Conservation (phyloP, 768 basidiomycete genomes). For the Termitomyces sp. region DNA sequence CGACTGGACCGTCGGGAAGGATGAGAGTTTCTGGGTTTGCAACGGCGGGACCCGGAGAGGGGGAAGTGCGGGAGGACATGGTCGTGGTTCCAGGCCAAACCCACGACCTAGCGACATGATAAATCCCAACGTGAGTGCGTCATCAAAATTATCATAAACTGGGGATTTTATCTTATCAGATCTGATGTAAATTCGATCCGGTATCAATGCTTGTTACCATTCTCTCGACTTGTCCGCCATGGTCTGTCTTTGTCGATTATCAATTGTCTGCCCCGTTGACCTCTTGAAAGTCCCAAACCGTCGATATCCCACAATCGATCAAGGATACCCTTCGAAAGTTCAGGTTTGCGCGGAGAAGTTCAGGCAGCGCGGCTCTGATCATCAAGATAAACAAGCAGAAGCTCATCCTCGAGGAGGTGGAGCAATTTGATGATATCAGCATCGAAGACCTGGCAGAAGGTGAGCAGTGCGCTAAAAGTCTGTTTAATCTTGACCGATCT, state of each 20-base stretch:
- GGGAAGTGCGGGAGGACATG: slow-evolving; percentile 6
- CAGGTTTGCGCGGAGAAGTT: slow-evolving; percentile 62
- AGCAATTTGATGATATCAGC: slow-evolving; percentile 68
- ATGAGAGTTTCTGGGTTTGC: slow-evolving; percentile 30
- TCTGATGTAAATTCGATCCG: slow-evolving; percentile 14
- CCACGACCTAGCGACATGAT: background rate
- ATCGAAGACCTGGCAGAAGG: slow-evolving; percentile 89
- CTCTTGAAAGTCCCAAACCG: slow-evolving; percentile 54
- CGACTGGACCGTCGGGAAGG: slow-evolving; percentile 38
- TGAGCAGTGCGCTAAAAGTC: slow-evolving; percentile 20
- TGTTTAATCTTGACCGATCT: background rate
- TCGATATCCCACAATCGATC: slow-evolving; percentile 79
- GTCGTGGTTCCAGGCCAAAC: slow-evolving; percentile 2
- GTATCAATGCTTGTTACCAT: background rate
- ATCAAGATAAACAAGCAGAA: slow-evolving; percentile 88
- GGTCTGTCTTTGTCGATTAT: slow-evolving; percentile 22
- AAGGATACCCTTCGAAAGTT: slow-evolving; percentile 82
- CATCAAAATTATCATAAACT: background rate
- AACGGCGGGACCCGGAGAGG: slow-evolving; percentile 18
- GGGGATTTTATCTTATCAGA: slow-evolving; percentile 13
- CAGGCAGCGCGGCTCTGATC: slow-evolving; percentile 71
- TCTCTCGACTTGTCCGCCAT: slow-evolving; percentile 14
- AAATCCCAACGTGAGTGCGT: background rate
- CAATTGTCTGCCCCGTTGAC: background rate
- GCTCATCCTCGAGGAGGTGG: slow-evolving; percentile 78